phyloP scores from a whole-genome alignment of 2,329 filamentous ascomycete genomes.

The Cadophora gregata region DNA sequence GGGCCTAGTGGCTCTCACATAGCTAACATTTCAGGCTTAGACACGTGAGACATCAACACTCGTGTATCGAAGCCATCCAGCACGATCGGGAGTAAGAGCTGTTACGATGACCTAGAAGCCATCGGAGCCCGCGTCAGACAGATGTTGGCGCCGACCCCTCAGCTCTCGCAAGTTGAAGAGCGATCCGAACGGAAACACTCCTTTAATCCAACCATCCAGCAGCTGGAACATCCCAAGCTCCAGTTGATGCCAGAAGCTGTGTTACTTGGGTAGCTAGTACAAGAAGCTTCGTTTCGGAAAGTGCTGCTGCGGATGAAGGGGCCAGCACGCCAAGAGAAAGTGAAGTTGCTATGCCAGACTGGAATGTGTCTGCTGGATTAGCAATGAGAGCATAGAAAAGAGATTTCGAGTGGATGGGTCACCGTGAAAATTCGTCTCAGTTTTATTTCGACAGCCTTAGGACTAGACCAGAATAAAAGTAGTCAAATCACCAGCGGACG shows the following conservation, averaged over 20 bases:
- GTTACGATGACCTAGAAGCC: too few species aligned
- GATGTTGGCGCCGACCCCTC: too few species aligned
- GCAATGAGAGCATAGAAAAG: neutral
- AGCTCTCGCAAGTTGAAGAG: too few species aligned
- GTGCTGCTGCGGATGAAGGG: neutral
- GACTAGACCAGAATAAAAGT: constrained; percentile 6
- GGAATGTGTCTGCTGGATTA: neutral
- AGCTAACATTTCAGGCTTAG: neutral
- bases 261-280: neutral
- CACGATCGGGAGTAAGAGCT: too few species aligned
- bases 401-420: too few species aligned
- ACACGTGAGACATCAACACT: neutral
- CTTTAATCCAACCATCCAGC: too few species aligned
- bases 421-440: too few species aligned
- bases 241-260: neutral
- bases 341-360: neutral
- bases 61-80: too few species aligned
- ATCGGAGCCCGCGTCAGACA: too few species aligned
- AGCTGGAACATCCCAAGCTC: neutral
- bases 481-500: neutral
- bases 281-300: neutral
- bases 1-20: neutral
- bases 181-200: too few species aligned
- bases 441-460: neutral
- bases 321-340: neutral